These are phyloP conservation scores for Iris pallida DNA, from an alignment of 116 monocot genomes.

Conservation along the genomic window DNA sequence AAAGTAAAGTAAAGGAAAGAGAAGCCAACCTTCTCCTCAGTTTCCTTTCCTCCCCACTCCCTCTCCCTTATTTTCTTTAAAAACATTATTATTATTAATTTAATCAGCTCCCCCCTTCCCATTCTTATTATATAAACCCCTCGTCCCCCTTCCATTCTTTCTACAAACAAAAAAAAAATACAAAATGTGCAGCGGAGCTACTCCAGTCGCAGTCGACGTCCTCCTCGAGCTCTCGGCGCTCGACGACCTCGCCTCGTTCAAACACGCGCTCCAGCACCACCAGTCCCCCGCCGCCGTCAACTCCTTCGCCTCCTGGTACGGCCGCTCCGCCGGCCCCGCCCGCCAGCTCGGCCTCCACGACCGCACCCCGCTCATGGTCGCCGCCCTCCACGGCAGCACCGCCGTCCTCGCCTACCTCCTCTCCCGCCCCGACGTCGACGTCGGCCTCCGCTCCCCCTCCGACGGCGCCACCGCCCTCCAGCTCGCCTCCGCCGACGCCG, in stretches of 20 bases:
- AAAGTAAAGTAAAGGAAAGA: not conserved
- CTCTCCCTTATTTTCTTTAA: not conserved
- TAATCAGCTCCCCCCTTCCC: too few relatives aligned
- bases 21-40: not conserved
- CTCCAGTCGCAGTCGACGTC: not conserved
- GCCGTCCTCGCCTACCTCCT: conserved; percentile 32
- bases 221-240: conserved; percentile 28
- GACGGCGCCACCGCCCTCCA: conserved; percentile 46
- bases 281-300: not conserved
- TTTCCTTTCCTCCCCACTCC: not conserved
- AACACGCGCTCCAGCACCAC: conserved; percentile 14
- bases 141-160: too few relatives aligned
- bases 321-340: conserved; percentile 16
- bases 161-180: not conserved
- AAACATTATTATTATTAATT: too few relatives aligned
- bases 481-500: conserved; percentile 39
- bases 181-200: not conserved
- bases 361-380: conserved; percentile 57
- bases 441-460: conserved; percentile 25
- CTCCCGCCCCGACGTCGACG: not conserved
- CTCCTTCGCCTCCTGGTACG: conserved; percentile 18
- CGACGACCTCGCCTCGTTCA: conserved; percentile 32
- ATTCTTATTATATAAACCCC: too few relatives aligned
- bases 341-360: conserved; percentile 26
- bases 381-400: conserved; percentile 49